Conservation (phyloP, 108 stramenopile genomes). For the Parietichytrium sp. region DNA sequence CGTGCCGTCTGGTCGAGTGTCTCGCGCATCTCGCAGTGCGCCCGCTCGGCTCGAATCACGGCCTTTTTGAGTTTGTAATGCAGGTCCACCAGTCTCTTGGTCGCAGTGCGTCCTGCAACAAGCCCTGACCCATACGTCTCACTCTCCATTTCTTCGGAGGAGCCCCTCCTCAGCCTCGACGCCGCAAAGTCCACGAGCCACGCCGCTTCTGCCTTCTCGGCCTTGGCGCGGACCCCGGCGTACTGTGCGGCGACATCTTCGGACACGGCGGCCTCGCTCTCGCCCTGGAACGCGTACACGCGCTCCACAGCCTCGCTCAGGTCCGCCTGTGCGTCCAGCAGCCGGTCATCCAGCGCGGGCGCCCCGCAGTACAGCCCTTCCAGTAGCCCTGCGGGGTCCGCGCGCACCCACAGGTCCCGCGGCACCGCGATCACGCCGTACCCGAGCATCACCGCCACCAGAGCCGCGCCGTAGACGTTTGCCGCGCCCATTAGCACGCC, state of each 20-base stretch:
- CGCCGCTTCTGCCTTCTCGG: neutral
- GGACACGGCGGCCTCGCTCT: neutral
- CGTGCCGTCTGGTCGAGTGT: neutral
- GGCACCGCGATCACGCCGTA: slow-evolving; percentile 15
- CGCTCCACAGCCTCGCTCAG: neutral
- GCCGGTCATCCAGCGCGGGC: neutral
- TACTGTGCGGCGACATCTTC: neutral
- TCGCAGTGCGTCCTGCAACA: neutral
- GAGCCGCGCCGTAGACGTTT: neutral
- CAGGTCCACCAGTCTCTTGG: neutral
- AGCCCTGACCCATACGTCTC: no score
- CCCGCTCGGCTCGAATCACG: neutral
- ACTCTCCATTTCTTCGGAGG: no score
- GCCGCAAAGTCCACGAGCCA: neutral
- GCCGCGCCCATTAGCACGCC: slow-evolving; percentile 15
- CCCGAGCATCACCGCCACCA: neutral
- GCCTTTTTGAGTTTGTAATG: neutral
- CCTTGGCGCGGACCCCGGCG: slow-evolving; percentile 3
- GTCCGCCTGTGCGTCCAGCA: slow-evolving; percentile 23
- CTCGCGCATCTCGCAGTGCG: neutral
- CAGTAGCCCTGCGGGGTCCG: neutral
- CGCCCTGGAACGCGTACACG: neutral
- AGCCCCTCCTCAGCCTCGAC: neutral
- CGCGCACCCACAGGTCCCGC: neutral
- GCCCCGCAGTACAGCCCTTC: neutral